Base-by-base conservation (phyloP, 2,329 filamentous ascomycete species). In the Cytospora mali region DNA sequence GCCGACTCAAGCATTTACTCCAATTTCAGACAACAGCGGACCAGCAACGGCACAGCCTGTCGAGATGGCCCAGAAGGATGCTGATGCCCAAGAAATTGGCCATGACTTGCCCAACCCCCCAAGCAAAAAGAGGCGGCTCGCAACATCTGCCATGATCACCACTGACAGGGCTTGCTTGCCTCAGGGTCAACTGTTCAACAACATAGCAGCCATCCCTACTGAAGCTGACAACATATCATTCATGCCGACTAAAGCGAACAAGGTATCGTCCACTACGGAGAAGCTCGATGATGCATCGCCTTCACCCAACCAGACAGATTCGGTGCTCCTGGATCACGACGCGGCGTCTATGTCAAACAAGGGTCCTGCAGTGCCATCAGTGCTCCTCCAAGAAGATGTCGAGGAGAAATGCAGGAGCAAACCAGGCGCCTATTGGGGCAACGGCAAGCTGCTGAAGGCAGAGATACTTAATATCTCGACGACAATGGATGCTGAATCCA, bases 341-440 rank as follows among this genome's bases (percentile, higher is more conserved):
- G 6, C 13, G 25, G 6, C 21, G n/a, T 13, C 27, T 13, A 23
- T 6, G 6, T 23, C 25, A 9, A 25, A 18, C 2, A 21, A 3
- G 6, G 1, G 67, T 42, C 10, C 62, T 67, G 25, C 58, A 73
- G 2, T 69, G 10, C 53, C n/a, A n/a, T n/a, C n/a, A n/a, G n/a
- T n/a, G n/a, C n/a, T n/a, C n/a, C n/a, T 61, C 6, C 59, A 61
- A 25, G 61, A 66, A 27, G 59, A 63, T 7, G 3, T 68, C 10
- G 14, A 64, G 16, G 42, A 56, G 27, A 46, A 5, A 10, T 29
- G 39, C n/a, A 23, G 51, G 7, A 25, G 42, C 23, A 28, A 53
- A 39, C 29, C 39, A 2, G 67, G 65, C 33, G 72, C 75, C 4
- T 80, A 79, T 55, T 67, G 79, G 2, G 78, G 79, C 2, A 58